Conservation (phyloP, 164 flowering plant species). For the grape (Vitis vinifera) region DNA sequence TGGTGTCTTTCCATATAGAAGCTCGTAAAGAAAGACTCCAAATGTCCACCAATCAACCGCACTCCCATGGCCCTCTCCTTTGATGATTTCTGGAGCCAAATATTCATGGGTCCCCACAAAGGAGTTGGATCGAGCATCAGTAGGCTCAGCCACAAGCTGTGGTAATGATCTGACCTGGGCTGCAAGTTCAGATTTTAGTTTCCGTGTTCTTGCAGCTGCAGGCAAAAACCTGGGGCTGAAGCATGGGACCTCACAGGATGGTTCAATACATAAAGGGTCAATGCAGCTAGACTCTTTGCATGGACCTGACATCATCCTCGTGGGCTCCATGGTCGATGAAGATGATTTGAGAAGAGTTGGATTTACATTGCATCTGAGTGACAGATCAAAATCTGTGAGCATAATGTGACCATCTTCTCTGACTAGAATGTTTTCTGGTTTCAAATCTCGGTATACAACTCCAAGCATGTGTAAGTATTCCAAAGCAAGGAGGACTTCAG, state of each 20-base stretch:
- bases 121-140: slow-evolving; percentile 52
- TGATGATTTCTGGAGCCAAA: slow-evolving; percentile 54
- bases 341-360: slow-evolving; percentile 61
- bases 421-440: slow-evolving; percentile 87
- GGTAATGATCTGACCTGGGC: slow-evolving; percentile 36
- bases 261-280: slow-evolving; percentile 64
- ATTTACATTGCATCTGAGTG: slow-evolving; percentile 57
- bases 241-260: slow-evolving; percentile 53
- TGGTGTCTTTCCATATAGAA: slow-evolving; percentile 51
- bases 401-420: slow-evolving; percentile 92
- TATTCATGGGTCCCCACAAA: slow-evolving; percentile 59
- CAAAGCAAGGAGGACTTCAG: slow-evolving; percentile 88
- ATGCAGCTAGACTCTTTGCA: slow-evolving; percentile 51
- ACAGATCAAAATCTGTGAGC: slow-evolving; percentile 92
- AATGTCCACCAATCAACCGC: slow-evolving; percentile 69
- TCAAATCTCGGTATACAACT: slow-evolving; percentile 82
- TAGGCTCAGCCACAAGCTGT: slow-evolving; percentile 58
- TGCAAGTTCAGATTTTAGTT: slow-evolving; percentile 28
- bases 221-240: slow-evolving; percentile 49
- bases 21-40: slow-evolving; percentile 53
- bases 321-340: slow-evolving; percentile 24
- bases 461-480: slow-evolving; percentile 94
- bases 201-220: slow-evolving; percentile 32
- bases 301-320: slow-evolving; percentile 42
- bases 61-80: slow-evolving; percentile 62